These are phyloP conservation scores for Nadsonia fulvescens DNA, from an alignment of 805 yeast genomes.

Conservation along the genomic window DNA sequence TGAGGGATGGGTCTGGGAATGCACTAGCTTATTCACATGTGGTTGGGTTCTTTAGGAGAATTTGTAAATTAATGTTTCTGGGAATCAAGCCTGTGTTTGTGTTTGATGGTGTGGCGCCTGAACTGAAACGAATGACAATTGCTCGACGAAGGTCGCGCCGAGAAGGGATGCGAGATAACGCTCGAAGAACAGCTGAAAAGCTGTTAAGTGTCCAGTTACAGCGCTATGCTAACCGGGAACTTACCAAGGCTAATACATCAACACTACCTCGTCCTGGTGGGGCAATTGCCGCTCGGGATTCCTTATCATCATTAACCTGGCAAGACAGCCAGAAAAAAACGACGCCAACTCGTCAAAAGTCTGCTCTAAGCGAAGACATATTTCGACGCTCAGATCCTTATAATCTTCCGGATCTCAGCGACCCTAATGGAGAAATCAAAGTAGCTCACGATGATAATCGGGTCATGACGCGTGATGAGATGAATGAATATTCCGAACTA, in stretches of 20 bases:
- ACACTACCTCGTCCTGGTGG: conserved; percentile 8
- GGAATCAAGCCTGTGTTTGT: conserved; percentile 84
- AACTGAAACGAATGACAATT: conserved; percentile 63
- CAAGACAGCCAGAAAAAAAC: conserved; percentile 1
- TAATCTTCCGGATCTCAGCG: too few species aligned
- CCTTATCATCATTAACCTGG: too few species aligned
- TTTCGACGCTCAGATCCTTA: too few species aligned
- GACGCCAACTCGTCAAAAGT: conserved; percentile 3
- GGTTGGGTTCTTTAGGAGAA: conserved; percentile 88
- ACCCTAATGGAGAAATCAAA: too few species aligned
- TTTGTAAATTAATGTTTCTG: conserved; percentile 72
- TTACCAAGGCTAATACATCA: conserved; percentile 8
- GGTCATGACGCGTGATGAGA: conserved; percentile 55
- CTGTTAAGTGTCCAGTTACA: conserved; percentile 69
- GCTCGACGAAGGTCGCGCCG: conserved; percentile 52
- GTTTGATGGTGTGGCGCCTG: conserved; percentile 91
- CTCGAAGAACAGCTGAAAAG: conserved; percentile 59
- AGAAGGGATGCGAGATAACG: conserved; percentile 53
- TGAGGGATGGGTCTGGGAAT: conserved; percentile 70
- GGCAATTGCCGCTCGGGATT: conserved; percentile 2
- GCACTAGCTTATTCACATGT: conserved; percentile 66
- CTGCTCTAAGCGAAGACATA: too few species aligned
- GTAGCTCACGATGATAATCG: conserved; percentile 61
- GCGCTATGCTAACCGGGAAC: conserved; percentile 31
- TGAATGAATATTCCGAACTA: conserved; percentile 38